Evolutionary conservation across 106 monocot genomes (phyloP), one percentile per base, ranked within the genome.

Genomic region (Hemerocallis citrina): DNA sequence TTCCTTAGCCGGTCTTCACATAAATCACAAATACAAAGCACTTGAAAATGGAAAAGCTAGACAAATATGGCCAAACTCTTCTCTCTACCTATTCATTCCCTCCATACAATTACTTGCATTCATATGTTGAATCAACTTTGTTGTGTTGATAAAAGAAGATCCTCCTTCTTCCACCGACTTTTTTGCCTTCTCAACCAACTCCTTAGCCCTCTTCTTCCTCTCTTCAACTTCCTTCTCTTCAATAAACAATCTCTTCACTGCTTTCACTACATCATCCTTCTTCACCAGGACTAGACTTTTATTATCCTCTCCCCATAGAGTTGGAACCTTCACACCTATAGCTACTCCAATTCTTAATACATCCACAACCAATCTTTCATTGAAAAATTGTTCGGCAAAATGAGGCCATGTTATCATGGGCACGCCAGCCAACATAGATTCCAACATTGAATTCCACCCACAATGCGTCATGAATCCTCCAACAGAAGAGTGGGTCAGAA

Each of bases 121-220:
- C 1, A 50, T 20, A 23, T 27, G 28, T 24, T 54, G 12, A 19
- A 86, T 73, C 27, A 86, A 46, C 10, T 23, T 16, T 6, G 30
- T 46, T 32, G 79, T 12, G 19, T 76, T 66, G 0, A 39, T 40
- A 17, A 55, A 60, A 2, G 88, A 88, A 5, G 88, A 79, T 0
- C 83, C 83, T 7, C 74, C 83, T 44, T 67, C 64, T 20, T 57
- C 57, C 76, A 80, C 33, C 0, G 83, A 73, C 41, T 55, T 64
- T 24, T 15, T 28, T 4, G 83, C 83, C 61, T 39, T 79, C 59
- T 57, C 54, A 3, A 68, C 69, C 1, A 76, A 60, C 55, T 55
- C 67, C 28, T 48, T 37, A 0, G 72, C 81, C 28, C 78, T 86
- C 64, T 4, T 35, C 55, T 73, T 74, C 25, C 74, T 82, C 44